Conservation (phyloP, 345 rosid species). For the Euphorbia tirucalli region DNA sequence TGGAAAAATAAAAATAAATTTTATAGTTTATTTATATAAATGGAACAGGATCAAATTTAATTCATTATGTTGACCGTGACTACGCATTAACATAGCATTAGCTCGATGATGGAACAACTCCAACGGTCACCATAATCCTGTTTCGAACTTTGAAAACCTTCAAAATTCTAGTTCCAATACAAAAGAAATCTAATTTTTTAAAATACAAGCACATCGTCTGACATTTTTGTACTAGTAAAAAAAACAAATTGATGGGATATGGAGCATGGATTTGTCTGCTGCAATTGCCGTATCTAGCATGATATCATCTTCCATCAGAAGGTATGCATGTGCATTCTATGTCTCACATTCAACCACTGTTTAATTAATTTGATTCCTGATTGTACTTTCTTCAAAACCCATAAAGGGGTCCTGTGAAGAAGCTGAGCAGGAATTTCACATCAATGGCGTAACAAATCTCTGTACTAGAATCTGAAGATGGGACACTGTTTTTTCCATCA, state of each 20-base stretch:
- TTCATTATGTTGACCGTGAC: too few species aligned
- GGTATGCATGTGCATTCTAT: neutral
- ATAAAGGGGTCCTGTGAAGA: neutral
- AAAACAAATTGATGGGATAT: neutral
- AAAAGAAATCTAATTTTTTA: too few species aligned
- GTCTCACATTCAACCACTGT: neutral
- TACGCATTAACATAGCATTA: constrained; percentile 20
- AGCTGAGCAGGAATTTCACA: constrained; percentile 19
- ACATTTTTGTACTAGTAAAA: too few species aligned
- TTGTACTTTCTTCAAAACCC: neutral
- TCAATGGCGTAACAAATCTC: constrained; percentile 32
- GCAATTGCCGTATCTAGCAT: constrained; percentile 1
- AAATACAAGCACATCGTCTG: too few species aligned
- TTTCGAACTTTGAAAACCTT: neutral
- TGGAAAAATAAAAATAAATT: too few species aligned
- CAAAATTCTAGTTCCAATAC: neutral
- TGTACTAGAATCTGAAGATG: constrained; percentile 26
- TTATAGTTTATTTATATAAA: too few species aligned
- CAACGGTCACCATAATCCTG: neutral
- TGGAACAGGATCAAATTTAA: too few species aligned
- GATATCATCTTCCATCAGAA: constrained; percentile 9
- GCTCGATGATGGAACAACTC: too few species aligned
- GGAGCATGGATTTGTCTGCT: neutral
- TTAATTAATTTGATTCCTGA: constrained; percentile 32
- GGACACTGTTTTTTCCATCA: constrained; percentile 28